Evolutionary conservation across 345 rosid genomes (phyloP).

Genomic region (Murraya koenigii): DNA sequence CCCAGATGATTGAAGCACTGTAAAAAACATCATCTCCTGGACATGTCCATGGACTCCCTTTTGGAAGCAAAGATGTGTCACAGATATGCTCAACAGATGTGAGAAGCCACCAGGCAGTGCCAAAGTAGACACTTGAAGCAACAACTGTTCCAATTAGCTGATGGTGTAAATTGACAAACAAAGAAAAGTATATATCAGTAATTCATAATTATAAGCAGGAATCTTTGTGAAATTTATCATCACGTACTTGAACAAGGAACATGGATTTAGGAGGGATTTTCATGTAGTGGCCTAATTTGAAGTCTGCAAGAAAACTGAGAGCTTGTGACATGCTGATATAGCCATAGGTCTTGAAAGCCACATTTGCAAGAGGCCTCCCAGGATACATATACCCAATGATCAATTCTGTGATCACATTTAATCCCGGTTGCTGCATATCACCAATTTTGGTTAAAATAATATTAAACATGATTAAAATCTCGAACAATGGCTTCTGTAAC

Average conservation of each 20-base stretch:
- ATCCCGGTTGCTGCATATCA: slow-evolving; percentile 43
- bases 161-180: neutral
- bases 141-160: slow-evolving; percentile 44
- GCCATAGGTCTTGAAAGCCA: slow-evolving; percentile 50
- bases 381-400: slow-evolving; percentile 57
- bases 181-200: neutral
- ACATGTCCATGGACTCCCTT: slow-evolving; percentile 62
- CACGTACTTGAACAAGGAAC: slow-evolving; percentile 50
- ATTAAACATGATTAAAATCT: no score
- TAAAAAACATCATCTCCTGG: slow-evolving; percentile 48
- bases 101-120: slow-evolving; percentile 56
- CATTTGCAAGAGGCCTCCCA: slow-evolving; percentile 52
- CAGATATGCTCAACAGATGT: slow-evolving; percentile 37
- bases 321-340: slow-evolving; percentile 45
- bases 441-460: neutral
- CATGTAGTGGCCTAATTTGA: slow-evolving; percentile 64
- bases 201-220: neutral
- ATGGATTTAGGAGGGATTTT: slow-evolving; percentile 58
- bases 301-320: slow-evolving; percentile 44
- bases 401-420: slow-evolving; percentile 51
- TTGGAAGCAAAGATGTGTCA: slow-evolving; percentile 24
- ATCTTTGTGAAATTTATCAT: neutral
- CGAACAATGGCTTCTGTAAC: neutral
- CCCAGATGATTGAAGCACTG: slow-evolving; percentile 67
- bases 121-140: slow-evolving; percentile 43